Base-by-base conservation (phyloP, 2,329 filamentous ascomycete species). In the Cytospora leucostoma region DNA sequence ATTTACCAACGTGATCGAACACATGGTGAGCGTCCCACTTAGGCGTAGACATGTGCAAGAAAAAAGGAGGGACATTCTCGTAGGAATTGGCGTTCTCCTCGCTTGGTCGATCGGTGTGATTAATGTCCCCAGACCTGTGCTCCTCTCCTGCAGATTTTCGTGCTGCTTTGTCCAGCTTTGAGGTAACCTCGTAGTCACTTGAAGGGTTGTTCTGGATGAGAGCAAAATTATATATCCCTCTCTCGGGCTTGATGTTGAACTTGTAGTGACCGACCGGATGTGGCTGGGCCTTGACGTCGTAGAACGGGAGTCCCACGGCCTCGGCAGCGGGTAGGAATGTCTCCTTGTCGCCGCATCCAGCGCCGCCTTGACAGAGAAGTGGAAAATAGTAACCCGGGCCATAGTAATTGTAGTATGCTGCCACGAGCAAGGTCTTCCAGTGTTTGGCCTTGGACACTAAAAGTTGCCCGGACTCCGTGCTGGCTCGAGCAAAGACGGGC, bases 401-500 rank as follows among this genome's bases (percentile, higher is more conserved):
- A 71, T 81, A 80, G 70, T 79, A 80, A 71, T 84, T 84, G 75
- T 84, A 84, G 71, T 84, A 84, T 0, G 78, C 74, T 37, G 78
- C 76, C 27, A 85, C 76, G 7, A 84, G 70, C 1, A 84, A 73
- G 34, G 77, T 79, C 27, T 75, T 72, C 32, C 71, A 71, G 62
- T 84, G 82, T 1, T 72, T 74, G 4, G 70, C 73, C 65, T 84
- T 84, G 62, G 80, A 78, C 59, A 80, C 74, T 6, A 83, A 66
- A 1, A 84, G 64, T 55, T 83, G 75, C 15, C 82, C 80, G 3
- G 79, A 78, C 69, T 84, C 81, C 6, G 57, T 59, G 35, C 57
- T 59, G 15, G 57, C 35, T 13, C 57, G 56, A 21, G 56, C 47
- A 17, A 37, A 34, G 21, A 53, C 59, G 1, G 35, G 27, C 10